Base-by-base conservation (phyloP, 2,329 filamentous ascomycete genomes). In the Colletotrichum tanaceti region DNA sequence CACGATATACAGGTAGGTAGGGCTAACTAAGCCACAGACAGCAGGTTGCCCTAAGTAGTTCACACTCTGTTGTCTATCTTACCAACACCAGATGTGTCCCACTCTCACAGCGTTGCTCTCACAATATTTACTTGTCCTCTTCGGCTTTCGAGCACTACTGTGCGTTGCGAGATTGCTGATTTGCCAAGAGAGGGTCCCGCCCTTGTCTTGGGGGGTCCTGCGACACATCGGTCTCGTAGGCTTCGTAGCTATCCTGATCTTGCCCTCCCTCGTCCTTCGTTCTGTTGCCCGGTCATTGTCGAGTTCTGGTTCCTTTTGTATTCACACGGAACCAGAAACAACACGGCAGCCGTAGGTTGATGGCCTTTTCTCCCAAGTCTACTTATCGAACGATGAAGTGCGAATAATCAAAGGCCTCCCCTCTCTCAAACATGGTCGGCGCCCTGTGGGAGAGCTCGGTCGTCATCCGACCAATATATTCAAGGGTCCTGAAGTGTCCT, bases 371-470 rank as follows among this genome's bases (percentile, higher is more conserved):
- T n/a, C 20, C 43, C 47, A 3, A 20, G 13, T 22, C 47, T 38
- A 16, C 18, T 59, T 57, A n/a, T 44, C 28, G 41, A 53, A 11
- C 13, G 10, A 16, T 39, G 52, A 16, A 52, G 22, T 53, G 50
- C 47, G 59, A 22, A 41, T 39, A 20, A 47, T 22, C 39, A 24
- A 32, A 24, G 10, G 54, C 7, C 18, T 18, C 18, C 20, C 14
- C 28, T 28, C 28, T 54, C 46, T 59, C 53, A 43, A 59, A 43
- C 54, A n/a, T 28, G 41, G 10, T n/a, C 39, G 24, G 16, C 22
- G 41, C 49, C 32, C 61, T 59, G 61, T 59, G 41, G 39, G 41
- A 65, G 32, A 59, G 60, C 54, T 68, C 65, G 54, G 65, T 61
- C 61, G 47, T n/a, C 54, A 43, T 49, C 65, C 61, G 61, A 59